Base-by-base conservation (phyloP, 2,329 filamentous ascomycete genomes). In the Curvularia verruculosa region DNA sequence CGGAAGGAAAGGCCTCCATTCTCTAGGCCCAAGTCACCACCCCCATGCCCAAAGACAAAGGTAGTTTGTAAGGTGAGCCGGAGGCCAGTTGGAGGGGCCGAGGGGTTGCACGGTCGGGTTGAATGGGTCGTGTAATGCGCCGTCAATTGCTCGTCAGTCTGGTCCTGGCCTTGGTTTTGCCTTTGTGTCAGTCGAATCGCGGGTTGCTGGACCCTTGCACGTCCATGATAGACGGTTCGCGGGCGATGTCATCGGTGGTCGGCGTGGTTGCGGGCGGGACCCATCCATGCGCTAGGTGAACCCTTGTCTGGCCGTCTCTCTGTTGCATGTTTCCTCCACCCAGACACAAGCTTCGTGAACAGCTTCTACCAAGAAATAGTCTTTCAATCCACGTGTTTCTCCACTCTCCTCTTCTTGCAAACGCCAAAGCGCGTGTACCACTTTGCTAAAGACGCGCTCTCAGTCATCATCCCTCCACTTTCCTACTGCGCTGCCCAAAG, bases 1-100 rank as follows among this genome's bases (percentile, higher is more conserved):
- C 89, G 56, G 80, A 75, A 52, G 90, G 89, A 78, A 92, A 94
- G 68, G 85, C 90, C 77, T 95, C 89, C 91, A 95, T 95, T 41
- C 66, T 63, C 61, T 28, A 48, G 31, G 66, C 63, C 56, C 49
- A 48, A 46, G 62, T 68, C 69, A 69, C 63, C 65, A 64, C 60
- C 68, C n/a, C 71, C 72, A 75, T 75, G 49, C 53, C 53, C 48
- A 23, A 46, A 40, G 34, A 51, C 29, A 60, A 52, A 66, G 52
- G 28, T 18, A 51, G 55, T 31, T 54, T 24, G 13, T 49, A 36
- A 39, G 37, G 48, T n/a, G 21, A 39, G 46, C 34, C 39, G 21
- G 46, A 39, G 23, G 46, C 29, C 23, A 29, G 21, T 24, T 26
- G 37, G 48, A 29, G 52, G 52, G 46, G 57, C 24, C 45, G 56